phyloP scores from a whole-genome alignment of 345 rosid species.

The Acer saccharum region DNA sequence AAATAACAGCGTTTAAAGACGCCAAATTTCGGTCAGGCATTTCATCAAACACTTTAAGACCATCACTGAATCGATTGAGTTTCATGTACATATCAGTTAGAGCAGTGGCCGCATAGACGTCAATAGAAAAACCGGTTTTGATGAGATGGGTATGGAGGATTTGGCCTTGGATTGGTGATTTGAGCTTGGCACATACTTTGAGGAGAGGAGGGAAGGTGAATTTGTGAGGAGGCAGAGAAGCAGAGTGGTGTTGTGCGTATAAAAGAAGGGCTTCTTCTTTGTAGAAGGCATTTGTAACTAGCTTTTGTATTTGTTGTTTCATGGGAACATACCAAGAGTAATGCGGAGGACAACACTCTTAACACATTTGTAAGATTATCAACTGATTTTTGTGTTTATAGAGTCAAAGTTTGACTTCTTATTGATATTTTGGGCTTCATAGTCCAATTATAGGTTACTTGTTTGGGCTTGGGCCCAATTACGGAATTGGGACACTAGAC shows the following conservation, averaged over 20 bases:
- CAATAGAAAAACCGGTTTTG: slow-evolving; percentile 46
- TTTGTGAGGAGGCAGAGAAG: slow-evolving; percentile 35
- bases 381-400: too few relatives aligned
- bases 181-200: slow-evolving; percentile 58
- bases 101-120: slow-evolving; percentile 50
- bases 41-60: slow-evolving; percentile 43
- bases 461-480: too few relatives aligned
- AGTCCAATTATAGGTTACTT: too few relatives aligned
- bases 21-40: slow-evolving; percentile 44
- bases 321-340: slow-evolving; percentile 5
- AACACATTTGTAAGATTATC: background rate
- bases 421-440: too few relatives aligned
- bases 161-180: slow-evolving; percentile 45
- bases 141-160: slow-evolving; percentile 49
- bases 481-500: too few relatives aligned
- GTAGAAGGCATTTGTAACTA: slow-evolving; percentile 38
- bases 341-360: background rate
- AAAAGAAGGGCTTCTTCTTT: slow-evolving; percentile 37
- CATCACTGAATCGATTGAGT: slow-evolving; percentile 29
- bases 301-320: slow-evolving; percentile 40
- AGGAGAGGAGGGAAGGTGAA: slow-evolving; percentile 76
- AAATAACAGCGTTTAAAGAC: slow-evolving; percentile 50
- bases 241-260: slow-evolving; percentile 31
- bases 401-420: too few relatives aligned
- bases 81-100: slow-evolving; percentile 50